Evolutionary conservation across 169 alveolate genomes (phyloP), one percentile per base, ranked within the genome.

Genomic region (Plasmodium adleri): DNA sequence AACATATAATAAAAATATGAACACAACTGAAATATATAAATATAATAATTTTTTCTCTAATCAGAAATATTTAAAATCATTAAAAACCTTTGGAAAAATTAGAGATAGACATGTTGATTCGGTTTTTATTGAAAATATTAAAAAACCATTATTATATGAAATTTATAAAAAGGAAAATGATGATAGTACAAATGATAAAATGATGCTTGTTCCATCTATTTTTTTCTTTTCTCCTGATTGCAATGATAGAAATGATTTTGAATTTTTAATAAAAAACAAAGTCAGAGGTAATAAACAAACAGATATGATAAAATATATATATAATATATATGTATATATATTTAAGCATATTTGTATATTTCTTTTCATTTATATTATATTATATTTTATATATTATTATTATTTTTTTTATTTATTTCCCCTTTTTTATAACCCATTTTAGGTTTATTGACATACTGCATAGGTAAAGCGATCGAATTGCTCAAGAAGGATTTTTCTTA

Each of bases 211-310:
- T 15, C 91, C 91, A 13, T 83, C 91, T 10, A 70, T 83, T 20
- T 83, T 83, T 68, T 83, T 83, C 74, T 83, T 83, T 50, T 83
- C 91, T 39, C 85, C 91, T 13, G 91, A 83, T 66, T 28, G 43
- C 10, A 43, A 47, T 47, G 91, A 83, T 60, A 68, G 91, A 49
- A 72, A 72, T 22, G 54, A 54, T 47, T 83, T 28, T 54, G 91
- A 83, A 73, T 39, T 83, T 17, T 20, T 67, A 39, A 70, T 83
- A 20, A 67, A 60, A n/a, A 59, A 59, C 10, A 68, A 71, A 39
- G 74, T 68, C 39, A 54, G 91, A 50, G 91, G 91, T 83, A 83
- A 28, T 74, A 13, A 28, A 12, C 6, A 20, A 39, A n/a, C 2
- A 15, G 0, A 17, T 15, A 54, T 7, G 54, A 39, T 32, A 39